Evolutionary conservation across 2,329 filamentous ascomycete species (phyloP), one percentile per base, ranked within the genome.

Genomic region (Calonectria henricotiae): DNA sequence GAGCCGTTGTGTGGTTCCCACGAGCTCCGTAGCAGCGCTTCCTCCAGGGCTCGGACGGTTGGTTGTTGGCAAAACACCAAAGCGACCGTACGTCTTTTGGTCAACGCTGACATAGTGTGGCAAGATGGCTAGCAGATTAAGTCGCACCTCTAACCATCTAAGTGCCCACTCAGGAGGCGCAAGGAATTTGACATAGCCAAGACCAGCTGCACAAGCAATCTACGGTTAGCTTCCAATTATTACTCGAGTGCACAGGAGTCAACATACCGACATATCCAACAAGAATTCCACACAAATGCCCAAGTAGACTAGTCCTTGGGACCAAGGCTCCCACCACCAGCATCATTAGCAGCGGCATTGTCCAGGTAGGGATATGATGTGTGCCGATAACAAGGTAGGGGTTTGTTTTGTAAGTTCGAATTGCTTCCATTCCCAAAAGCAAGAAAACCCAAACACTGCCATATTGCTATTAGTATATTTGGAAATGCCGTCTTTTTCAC

Each of bases 41-140:
- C 83, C 79, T 54, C 79, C 78, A 41, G 82, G 78, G 61, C 80
- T 78, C 30, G 82, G 77, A 20, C 82, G 79, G 65, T 82, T 80
- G 46, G 77, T 86, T 1, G 90, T 88, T 2, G 95, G 96, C 67
- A 98, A 85, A 15, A 98, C 93, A 2, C 96, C 96, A 77, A 97
- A 98, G 64, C 96, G 89, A 8, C 96, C 96, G 78, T 96, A 98
- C 6, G 94, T 98, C 87, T 98, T 98, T 83, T 98, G 95, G 79
- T 98, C 96, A 17, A 98, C 92, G 67, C 94, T 97, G 58, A 98
- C 93, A 78, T 98, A 98, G 83, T 97, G 94, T 51, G 96, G 96
- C 30, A 98, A 84, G 69, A 94, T 88, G 23, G 91, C 93, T 25
- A 98, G 86, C 11, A 98, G 87, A 79, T 97, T 96, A 70, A 98